phyloP scores from a whole-genome alignment of 495 filamentous ascomycete genomes.

The Pseudoneurospora amorphoporcata region DNA sequence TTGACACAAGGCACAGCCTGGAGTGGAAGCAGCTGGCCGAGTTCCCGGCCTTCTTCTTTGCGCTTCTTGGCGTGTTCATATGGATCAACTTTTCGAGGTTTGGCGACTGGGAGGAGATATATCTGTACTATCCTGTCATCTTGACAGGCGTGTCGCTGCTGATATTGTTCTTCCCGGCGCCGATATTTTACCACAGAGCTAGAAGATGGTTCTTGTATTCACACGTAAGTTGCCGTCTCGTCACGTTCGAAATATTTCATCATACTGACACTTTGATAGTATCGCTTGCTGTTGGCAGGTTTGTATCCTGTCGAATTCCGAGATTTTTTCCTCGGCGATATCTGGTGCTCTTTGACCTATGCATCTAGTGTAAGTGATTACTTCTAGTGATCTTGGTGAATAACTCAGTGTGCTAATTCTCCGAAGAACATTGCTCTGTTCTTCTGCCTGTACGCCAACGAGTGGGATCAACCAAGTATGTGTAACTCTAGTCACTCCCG shows the following conservation, averaged over 20 bases:
- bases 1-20: slow-evolving; percentile 71
- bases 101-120: slow-evolving; percentile 52
- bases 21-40: slow-evolving; percentile 87
- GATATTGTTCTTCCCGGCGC: slow-evolving; percentile 66
- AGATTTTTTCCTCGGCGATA: slow-evolving; percentile 95
- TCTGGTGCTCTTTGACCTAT: slow-evolving; percentile 93
- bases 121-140: slow-evolving; percentile 81
- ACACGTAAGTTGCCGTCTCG: slow-evolving; percentile 46
- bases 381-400: neutral
- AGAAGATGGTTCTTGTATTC: slow-evolving; percentile 78
- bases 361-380: slow-evolving; percentile 60
- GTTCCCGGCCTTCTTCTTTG: slow-evolving; percentile 67
- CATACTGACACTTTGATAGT: slow-evolving; percentile 41
- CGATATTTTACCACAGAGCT: slow-evolving; percentile 62
- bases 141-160: slow-evolving; percentile 55
- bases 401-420: neutral
- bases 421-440: slow-evolving; percentile 77
- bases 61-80: slow-evolving; percentile 68
- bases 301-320: slow-evolving; percentile 90
- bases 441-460: slow-evolving; percentile 78
- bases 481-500: slow-evolving; percentile 85
- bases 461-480: slow-evolving; percentile 57
- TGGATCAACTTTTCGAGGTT: slow-evolving; percentile 76
- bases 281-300: slow-evolving; percentile 73
- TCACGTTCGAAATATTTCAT: neutral